phyloP scores from a whole-genome alignment of 805 yeast species.

The Kregervanrija pseudodelftensis region DNA sequence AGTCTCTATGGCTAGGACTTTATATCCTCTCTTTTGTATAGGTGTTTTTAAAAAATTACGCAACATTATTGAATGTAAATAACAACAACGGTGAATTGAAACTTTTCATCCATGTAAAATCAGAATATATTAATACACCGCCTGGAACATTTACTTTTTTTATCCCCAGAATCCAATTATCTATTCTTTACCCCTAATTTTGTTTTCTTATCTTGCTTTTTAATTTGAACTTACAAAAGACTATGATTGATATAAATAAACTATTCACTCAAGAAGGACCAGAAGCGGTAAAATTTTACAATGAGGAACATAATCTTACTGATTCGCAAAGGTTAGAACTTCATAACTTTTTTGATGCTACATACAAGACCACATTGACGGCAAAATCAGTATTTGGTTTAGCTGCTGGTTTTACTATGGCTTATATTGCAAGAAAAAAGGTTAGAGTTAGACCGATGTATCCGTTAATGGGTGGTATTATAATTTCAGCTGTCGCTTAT shows the following conservation, averaged over 20 bases:
- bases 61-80: too few relatives aligned
- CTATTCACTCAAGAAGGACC: conserved; percentile 28
- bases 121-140: too few relatives aligned
- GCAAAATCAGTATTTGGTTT: conserved; percentile 35
- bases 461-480: conserved; percentile 34
- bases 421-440: conserved; percentile 33
- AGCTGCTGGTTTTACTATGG: conserved; percentile 34
- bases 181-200: too few relatives aligned
- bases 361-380: conserved; percentile 28
- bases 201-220: too few relatives aligned
- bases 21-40: conserved; percentile 30
- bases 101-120: too few relatives aligned
- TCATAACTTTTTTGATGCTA: conserved; percentile 30
- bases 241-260: conserved; percentile 5
- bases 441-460: conserved; percentile 32
- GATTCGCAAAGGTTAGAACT: conserved; percentile 35
- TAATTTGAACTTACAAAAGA: too few relatives aligned
- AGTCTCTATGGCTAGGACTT: conserved; percentile 80
- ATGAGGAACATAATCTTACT: conserved; percentile 37
- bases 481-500: conserved; percentile 28
- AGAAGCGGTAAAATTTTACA: conserved; percentile 39
- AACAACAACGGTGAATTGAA: too few relatives aligned
- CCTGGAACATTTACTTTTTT: too few relatives aligned
- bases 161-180: neutral
- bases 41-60: neutral